Percentiles rank a stretch among this genome's conserved stretches.
Conservation (phyloP, 768 basidiomycete genomes). For the Pleurotus salmoneostramineus region DNA sequence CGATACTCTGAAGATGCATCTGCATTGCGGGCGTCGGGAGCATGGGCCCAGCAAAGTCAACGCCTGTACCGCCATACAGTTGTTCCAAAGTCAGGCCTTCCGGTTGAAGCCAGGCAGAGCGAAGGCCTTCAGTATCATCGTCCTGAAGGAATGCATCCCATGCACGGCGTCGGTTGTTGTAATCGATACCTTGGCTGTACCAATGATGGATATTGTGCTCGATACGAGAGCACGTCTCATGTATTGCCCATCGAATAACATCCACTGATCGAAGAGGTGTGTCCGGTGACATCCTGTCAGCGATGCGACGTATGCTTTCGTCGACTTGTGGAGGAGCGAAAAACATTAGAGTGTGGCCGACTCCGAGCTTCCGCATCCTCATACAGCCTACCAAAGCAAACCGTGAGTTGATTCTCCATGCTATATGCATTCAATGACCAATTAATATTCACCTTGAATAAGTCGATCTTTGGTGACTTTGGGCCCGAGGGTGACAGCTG, state of each 20-base stretch:
- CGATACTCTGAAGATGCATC: background rate
- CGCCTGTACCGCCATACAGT: constrained; percentile 22
- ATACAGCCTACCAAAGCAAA: constrained; percentile 36
- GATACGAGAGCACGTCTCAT: constrained; percentile 39
- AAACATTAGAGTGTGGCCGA: constrained; percentile 44
- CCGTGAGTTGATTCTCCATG: too few relatives aligned
- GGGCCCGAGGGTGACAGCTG: constrained; percentile 44
- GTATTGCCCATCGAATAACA: constrained; percentile 40
- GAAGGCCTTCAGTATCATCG: constrained; percentile 10
- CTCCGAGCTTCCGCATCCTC: constrained; percentile 48
- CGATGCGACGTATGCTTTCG: constrained; percentile 25
- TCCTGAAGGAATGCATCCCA: constrained; percentile 9
- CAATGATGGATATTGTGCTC: constrained; percentile 35
- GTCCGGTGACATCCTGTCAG: constrained; percentile 9
- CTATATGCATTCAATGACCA: too few relatives aligned
- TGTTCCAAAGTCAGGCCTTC: constrained; percentile 32
- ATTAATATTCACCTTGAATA: constrained; percentile 35
- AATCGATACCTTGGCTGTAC: constrained; percentile 34
- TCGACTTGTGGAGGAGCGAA: constrained; percentile 41
- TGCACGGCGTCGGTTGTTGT: constrained; percentile 20
- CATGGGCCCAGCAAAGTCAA: background rate
- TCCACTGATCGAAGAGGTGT: constrained; percentile 19
- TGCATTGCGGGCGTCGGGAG: background rate
- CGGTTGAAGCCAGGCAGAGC: constrained; percentile 30
- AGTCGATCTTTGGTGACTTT: constrained; percentile 50